Base-by-base conservation (phyloP, 805 yeast genomes). In the Candida khao-thaluensis region DNA sequence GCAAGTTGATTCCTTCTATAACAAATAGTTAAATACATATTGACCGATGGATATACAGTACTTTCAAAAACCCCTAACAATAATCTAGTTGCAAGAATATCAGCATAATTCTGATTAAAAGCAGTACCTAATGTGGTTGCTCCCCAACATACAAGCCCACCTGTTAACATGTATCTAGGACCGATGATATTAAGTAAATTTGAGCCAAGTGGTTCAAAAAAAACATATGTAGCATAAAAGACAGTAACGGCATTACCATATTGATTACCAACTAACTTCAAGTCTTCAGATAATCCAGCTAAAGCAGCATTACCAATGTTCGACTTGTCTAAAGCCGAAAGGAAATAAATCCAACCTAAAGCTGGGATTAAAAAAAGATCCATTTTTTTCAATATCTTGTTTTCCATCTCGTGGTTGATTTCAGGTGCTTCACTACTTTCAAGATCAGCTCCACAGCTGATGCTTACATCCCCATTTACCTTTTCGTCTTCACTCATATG, bases 301-400 rank as follows among this genome's bases (percentile, higher is more conserved):
- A 74, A 64, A 29, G 66, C 66, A 7, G 82, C 82, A 50, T 78
- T 78, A 48, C 82, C 82, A 38, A 78, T 74, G 50, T 77, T 77
- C 10, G 80, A 72, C 43, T 76, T 66, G 54, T 78, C 83, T 40
- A 78, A 56, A 34, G 67, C 64, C 3, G 78, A 69, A 31, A 71
- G 18, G 30, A 27, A 16, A 27, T 27, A 27, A 14, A 27, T 27
- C 30, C 30, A 27, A 16, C 17, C 17, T 9, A 27, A 15, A 5
- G 12, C 18, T 4, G 18, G 17, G 8, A 27, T 9, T 14, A 27
- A 27, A 27, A 27, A 27, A 14, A 14, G 7, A 10, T 27, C 30
- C 17, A 27, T 27, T 14, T 27, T 27, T 15, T 7, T 15, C 12
- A 27, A 14, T 12, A 27, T 10, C 12, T 14, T 27, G 10, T 14